Evolutionary conservation across 805 yeast species (phyloP), one percentile per base, ranked within the genome.

Genomic region (Tetrapisispora nanseiensis): DNA sequence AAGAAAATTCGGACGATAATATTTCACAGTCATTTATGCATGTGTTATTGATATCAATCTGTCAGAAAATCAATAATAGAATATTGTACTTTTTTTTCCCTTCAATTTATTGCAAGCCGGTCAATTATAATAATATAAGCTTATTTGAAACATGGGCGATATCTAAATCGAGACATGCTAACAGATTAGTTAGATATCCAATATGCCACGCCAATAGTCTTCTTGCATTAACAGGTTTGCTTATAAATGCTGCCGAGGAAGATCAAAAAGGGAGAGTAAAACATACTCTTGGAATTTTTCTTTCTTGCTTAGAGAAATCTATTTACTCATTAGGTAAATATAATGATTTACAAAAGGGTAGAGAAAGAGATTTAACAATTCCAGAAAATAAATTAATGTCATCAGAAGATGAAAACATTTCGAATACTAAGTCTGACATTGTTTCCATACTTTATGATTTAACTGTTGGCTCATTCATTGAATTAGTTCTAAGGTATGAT

Each of bases 201-300:
- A 74, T 72, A 42, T 84, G 84, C 5, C 78, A 80, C 54, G 74
- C 85, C 0, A 75, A 81, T 16, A 72, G 81, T 39, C 69, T 83
- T 2, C 57, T 82, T 11, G 63, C 85, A 2, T 70, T 80, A 39
- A 64, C 81, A 42, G 63, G 79, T 16, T 60, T 77, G 6, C 27
- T 62, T 18, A 52, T 59, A 6, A 77, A 75, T 52, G 76, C 87
- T 1, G 68, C 75, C 20, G 76, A 73, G 39, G 87, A 82, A 55
- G 87, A 80, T 48, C 75, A 75, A 43, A 71, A 66, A 41, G 71
- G 75, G 22, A 64, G 71, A 6, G 74, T 80, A 2, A 70, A 71
- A 3, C 70, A 72, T 9, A 67, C 76, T 18, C 69, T 83, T 15
- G 71, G 81, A 8, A 82, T 80, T 33, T 72, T 76, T 2, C 61